Base-by-base conservation (phyloP, 2,329 filamentous ascomycete genomes). In the Phyllosticta citribraziliensis region DNA sequence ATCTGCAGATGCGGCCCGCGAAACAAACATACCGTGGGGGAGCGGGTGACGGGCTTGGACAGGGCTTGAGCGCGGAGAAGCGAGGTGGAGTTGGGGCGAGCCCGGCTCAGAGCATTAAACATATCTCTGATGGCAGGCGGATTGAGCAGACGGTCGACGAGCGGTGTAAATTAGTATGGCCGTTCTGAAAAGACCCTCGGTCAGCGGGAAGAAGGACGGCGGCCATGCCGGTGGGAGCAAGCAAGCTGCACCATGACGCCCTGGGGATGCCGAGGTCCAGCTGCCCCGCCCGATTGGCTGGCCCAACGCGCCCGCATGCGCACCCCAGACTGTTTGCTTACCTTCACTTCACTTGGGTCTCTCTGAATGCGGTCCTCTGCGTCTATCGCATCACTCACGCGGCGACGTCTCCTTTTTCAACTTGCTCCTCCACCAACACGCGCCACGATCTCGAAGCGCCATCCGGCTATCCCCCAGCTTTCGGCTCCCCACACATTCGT, bases 91-190 rank as follows among this genome's bases (percentile, higher is more conserved):
- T 47, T 47, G 40, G 69, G 70, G 70, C 73, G 69, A 67, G 71
- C 70, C 66, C 72, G 66, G 64, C 70, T 71, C 67, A 70, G 69
- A 71, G 72, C 72, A 71, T 68, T 73, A 63, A 75, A 74, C 73
- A 75, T 75, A 64, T 53, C 57, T 59, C 70, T 30, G 53, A 51
- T 12, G 33, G 12, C 20, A 56, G n/a, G 47, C 24, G 53, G 56
- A 52, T 27, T 35, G 59, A 33, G 40, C 35, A 19, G 27, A 17
- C 14, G n/a, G 5, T 3, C 5, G 40, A n/a, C 14, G 40, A 47
- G 40, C 40, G 40, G 40, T 47, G 40, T 3, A 19, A 19, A n/a
- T 19, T 47, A 47, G 40, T 47, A 47, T 47, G 40, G 17, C 40
- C 14, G 40, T n/a, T 47, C 40, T 47, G 40, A 2, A 14, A 53